Base-by-base conservation (phyloP, 108 stramenopile genomes). In the Ochromonas danica region DNA sequence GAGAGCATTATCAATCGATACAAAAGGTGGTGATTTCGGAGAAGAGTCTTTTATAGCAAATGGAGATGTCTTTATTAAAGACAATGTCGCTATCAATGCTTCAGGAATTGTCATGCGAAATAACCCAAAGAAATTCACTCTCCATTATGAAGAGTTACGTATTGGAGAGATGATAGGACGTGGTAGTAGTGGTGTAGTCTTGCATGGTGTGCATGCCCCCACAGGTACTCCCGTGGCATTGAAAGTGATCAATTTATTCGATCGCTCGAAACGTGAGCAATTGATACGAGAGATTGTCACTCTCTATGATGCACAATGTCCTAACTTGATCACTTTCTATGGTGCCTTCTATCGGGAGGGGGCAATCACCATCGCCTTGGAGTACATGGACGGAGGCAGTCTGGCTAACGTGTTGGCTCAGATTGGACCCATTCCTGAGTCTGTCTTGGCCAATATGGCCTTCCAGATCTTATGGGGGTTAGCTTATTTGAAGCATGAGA, bases 311-410 rank as follows among this genome's bases (percentile, higher is more conserved):
- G 84, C 86, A 0, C 84, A 83, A 31, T 88, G 86, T 63, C 82
- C 82, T 41, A 84, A 82, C 40, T 83, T 90, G 36, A 85, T 90
- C 40, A 39, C 81, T 0, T 90, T 90, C 35, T 82, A 89, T 61
- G 89, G 89, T 0, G 88, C 89, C 36, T 89, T 89, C 41, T 90
- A 88, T 43, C 62, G 87, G 17, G 89, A 90, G 39, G 88, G 89
- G 0, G 36, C 85, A 17, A 87, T 90, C 51, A 86, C 87, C n/a
- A 84, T 90, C 41, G 86, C 87, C 1, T 75, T 89, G n/a, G 89
- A 90, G 70, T 89, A 80, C 78, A 89, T 90, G 89, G 85, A 90
- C 41, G 85, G 87, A 1, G 89, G 89, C 0, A 81, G 84, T 0
- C 43, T 87, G 22, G 60, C 77, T 0, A 88, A 88, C 35, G 85